Evolutionary conservation across 352 stramenopile species (phyloP).

Genomic region (Globisporangium nodosum): DNA sequence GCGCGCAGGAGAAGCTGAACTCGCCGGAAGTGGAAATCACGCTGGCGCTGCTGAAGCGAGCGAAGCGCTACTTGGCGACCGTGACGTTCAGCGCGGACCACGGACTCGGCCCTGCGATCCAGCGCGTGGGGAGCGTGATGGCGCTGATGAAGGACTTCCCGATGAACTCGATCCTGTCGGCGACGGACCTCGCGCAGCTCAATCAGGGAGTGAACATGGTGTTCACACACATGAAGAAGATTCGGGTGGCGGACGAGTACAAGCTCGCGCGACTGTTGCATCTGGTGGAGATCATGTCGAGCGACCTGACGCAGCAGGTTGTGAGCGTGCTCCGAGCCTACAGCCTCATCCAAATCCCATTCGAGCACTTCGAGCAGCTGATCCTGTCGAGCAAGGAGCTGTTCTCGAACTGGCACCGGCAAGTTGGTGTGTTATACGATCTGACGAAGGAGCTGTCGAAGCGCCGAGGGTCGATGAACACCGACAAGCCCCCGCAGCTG

Average conservation of each 20-base stretch:
- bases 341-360: constrained; percentile 80
- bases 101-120: constrained; percentile 74
- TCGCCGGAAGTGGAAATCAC: constrained; percentile 91
- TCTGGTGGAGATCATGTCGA: constrained; percentile 84
- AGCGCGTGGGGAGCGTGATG: constrained; percentile 89
- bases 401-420: constrained; percentile 83
- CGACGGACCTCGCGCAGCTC: constrained; percentile 82
- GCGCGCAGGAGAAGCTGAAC: constrained; percentile 79
- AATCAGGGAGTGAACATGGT: constrained; percentile 74
- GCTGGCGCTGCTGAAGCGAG: constrained; percentile 87
- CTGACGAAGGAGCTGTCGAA: constrained; percentile 84
- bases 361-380: constrained; percentile 78
- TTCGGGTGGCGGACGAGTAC: constrained; percentile 86
- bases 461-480: constrained; percentile 76
- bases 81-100: constrained; percentile 90
- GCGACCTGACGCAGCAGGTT: constrained; percentile 78
- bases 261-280: constrained; percentile 73
- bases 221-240: constrained; percentile 89
- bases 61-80: constrained; percentile 88
- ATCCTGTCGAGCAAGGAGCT: constrained; percentile 77
- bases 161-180: constrained; percentile 89
- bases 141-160: constrained; percentile 92
- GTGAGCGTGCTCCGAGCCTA: constrained; percentile 77
- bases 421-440: constrained; percentile 81
- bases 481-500: constrained; percentile 71